phyloP scores from a whole-genome alignment of 345 rosid genomes.

The Bruguiera gymnorhiza region DNA sequence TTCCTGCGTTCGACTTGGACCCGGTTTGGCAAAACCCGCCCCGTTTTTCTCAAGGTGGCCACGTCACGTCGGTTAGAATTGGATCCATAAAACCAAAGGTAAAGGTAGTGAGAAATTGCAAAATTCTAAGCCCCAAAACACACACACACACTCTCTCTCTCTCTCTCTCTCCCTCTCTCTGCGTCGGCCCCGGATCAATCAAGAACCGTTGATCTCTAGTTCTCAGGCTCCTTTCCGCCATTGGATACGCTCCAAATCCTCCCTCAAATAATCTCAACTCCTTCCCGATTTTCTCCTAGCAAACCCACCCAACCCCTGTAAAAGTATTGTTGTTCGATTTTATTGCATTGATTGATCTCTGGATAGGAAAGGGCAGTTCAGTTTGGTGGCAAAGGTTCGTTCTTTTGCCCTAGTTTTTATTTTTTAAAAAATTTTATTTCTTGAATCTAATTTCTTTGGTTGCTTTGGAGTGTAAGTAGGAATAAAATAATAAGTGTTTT shows the following conservation, averaged over 20 bases:
- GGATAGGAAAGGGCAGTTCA: not conserved
- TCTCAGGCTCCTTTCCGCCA: not conserved
- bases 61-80: not conserved
- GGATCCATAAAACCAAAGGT: not conserved
- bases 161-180: too few species aligned
- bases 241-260: not conserved
- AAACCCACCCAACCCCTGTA: not conserved
- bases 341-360: not conserved
- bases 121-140: not conserved
- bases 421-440: not conserved
- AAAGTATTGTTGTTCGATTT: not conserved
- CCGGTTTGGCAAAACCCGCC: not conserved
- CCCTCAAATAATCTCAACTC: not conserved
- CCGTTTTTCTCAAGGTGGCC: not conserved
- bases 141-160: too few species aligned
- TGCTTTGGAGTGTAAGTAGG: not conserved
- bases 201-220: not conserved
- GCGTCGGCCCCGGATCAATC: too few species aligned
- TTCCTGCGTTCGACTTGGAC: not conserved
- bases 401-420: slow-evolving; percentile 10
- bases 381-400: slow-evolving; percentile 19
- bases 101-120: not conserved
- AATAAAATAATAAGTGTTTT: not conserved
- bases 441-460: not conserved
- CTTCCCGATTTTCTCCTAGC: not conserved